phyloP scores from a whole-genome alignment of 2,329 filamentous ascomycete species.

The Fusarium chuoi region DNA sequence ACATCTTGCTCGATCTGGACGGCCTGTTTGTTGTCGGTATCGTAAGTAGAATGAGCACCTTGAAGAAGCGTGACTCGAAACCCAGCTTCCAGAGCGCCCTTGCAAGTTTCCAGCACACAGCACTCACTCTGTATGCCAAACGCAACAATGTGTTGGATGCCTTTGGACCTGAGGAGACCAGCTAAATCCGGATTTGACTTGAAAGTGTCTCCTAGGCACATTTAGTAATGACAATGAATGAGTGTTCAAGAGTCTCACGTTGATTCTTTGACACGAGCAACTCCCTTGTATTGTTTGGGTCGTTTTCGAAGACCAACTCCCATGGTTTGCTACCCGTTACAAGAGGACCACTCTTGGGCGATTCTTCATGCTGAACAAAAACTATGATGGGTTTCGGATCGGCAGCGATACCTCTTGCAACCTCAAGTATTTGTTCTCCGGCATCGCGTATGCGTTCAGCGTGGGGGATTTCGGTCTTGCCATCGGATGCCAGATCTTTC shows the following conservation, averaged over 20 bases:
- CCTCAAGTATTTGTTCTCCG: slow-evolving; percentile 1
- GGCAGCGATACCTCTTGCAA: not conserved
- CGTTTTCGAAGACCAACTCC: slow-evolving; percentile 7
- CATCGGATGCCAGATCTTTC: slow-evolving; percentile 9
- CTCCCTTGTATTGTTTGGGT: not conserved
- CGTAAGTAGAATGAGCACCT: slow-evolving; percentile 26
- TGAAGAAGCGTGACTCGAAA: slow-evolving; percentile 15
- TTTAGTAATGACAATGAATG: not conserved
- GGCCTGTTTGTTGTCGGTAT: not conserved
- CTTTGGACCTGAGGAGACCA: not conserved
- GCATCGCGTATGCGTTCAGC: slow-evolving; percentile 4
- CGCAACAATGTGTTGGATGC: slow-evolving; percentile 11
- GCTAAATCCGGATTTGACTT: slow-evolving; percentile 10
- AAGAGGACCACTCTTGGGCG: slow-evolving; percentile 1
- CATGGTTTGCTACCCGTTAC: slow-evolving; percentile 12
- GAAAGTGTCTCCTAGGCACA: slow-evolving; percentile 12
- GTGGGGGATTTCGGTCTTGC: slow-evolving; percentile 7
- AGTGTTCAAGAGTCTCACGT: not conserved
- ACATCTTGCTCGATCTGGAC: slow-evolving; percentile 6
- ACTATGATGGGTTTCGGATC: slow-evolving; percentile 1
- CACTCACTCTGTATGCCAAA: slow-evolving; percentile 31
- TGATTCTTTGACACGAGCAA: slow-evolving; percentile 7
- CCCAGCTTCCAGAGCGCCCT: slow-evolving; percentile 22
- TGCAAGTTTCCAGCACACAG: slow-evolving; percentile 23
- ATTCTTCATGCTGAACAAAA: slow-evolving; percentile 28